These are phyloP conservation scores for Amanita exitialis DNA, from an alignment of 768 basidiomycete genomes.

Conservation along the genomic window DNA sequence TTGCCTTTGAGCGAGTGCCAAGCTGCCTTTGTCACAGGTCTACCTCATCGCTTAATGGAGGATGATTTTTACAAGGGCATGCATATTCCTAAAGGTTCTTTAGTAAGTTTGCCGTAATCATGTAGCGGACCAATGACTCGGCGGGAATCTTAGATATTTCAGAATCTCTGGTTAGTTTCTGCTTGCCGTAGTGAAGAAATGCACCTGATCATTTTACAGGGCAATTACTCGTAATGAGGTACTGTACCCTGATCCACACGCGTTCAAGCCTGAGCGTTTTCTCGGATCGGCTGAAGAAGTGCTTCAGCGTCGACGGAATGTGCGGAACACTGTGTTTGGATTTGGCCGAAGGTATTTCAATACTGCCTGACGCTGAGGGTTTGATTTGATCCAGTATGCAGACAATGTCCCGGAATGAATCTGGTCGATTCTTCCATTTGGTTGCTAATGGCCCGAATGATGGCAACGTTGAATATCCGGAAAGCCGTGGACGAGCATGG, in stretches of 20 bases:
- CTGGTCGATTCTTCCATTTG: conserved; percentile 57
- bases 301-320: conserved; percentile 18
- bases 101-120: conserved; percentile 24
- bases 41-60: conserved; percentile 57
- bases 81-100: conserved; percentile 53
- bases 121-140: background rate
- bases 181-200: background rate
- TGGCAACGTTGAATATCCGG: conserved; percentile 47
- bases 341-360: conserved; percentile 29
- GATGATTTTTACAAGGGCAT: conserved; percentile 52
- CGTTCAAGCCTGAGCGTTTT: conserved; percentile 47
- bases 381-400: conserved; percentile 10
- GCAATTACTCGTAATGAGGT: conserved; percentile 37
- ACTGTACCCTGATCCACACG: conserved; percentile 37
- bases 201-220: conserved; percentile 19
- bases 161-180: conserved; percentile 45
- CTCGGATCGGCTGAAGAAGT: conserved; percentile 22
- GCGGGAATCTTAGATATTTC: conserved; percentile 28
- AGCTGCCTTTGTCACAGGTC: conserved; percentile 23
- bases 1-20: background rate
- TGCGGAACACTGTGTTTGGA: conserved; percentile 27
- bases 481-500: conserved; percentile 43
- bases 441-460: conserved; percentile 43
- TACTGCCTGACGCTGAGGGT: background rate
- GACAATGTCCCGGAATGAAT: conserved; percentile 54